These are phyloP conservation scores for Chlamydomonas incerta DNA, from an alignment of 139 green algal genomes.

Conservation along the genomic window DNA sequence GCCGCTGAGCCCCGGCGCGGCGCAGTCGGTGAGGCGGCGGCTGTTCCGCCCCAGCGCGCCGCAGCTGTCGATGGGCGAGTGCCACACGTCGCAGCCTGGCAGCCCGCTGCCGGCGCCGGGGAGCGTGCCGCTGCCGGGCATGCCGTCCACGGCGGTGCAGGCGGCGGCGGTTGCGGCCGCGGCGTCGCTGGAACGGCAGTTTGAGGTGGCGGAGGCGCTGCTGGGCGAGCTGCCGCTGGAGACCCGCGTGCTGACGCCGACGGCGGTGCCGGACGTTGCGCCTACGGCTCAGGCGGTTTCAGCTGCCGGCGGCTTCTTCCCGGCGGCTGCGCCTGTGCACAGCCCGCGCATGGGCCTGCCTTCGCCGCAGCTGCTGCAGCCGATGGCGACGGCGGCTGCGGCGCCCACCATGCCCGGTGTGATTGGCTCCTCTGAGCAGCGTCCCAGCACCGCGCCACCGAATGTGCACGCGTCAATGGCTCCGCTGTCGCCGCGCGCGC, in stretches of 20 bases:
- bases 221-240: slow-evolving; percentile 27
- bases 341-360: background rate
- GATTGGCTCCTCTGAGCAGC: background rate
- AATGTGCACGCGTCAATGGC: background rate
- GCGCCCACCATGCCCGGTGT: too few species aligned
- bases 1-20: background rate
- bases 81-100: background rate
- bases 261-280: background rate
- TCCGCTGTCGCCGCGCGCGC: background rate
- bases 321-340: too few species aligned
- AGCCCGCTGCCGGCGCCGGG: background rate
- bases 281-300: background rate
- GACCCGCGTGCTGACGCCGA: background rate
- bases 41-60: slow-evolving; percentile 20
- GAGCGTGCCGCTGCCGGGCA: background rate
- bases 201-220: slow-evolving; percentile 19
- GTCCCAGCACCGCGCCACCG: background rate
- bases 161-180: background rate
- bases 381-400: too few species aligned
- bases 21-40: background rate
- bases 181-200: slow-evolving; percentile 8
- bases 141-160: background rate
- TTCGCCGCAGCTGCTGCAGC: too few species aligned
- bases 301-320: too few species aligned
- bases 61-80: background rate